phyloP scores from a whole-genome alignment of 805 yeast species.

The Yarrowia deformans region DNA sequence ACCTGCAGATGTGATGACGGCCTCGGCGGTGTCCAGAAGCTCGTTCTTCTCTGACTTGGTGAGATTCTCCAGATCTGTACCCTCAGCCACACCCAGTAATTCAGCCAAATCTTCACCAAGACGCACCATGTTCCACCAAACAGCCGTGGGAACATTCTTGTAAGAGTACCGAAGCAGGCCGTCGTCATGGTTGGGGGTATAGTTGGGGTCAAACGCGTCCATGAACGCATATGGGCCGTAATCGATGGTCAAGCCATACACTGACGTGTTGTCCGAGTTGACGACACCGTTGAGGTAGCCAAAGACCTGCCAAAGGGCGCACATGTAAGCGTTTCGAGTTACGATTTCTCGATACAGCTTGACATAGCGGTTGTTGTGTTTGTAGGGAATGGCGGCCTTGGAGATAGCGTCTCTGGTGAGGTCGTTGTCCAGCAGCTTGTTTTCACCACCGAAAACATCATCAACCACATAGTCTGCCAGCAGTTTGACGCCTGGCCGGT shows the following conservation, averaged over 20 bases:
- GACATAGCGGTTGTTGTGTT: constrained; percentile 66
- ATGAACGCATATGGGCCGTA: constrained; percentile 94
- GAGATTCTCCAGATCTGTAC: constrained; percentile 55
- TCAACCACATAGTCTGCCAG: constrained; percentile 77
- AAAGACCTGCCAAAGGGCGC: constrained; percentile 88
- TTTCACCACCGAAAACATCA: constrained; percentile 60
- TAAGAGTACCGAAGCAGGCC: constrained; percentile 72
- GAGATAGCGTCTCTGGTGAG: constrained; percentile 41
- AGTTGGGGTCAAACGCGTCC: constrained; percentile 82
- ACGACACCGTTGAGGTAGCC: constrained; percentile 94
- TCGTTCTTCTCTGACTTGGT: constrained; percentile 44
- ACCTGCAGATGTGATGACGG: constrained; percentile 67
- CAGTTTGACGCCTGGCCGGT: constrained; percentile 64
- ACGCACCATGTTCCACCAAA: constrained; percentile 92
- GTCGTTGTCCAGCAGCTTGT: constrained; percentile 44
- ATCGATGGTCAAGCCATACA: constrained; percentile 87
- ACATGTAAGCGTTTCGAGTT: constrained; percentile 73
- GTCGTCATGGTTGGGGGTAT: constrained; percentile 92
- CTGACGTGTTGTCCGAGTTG: constrained; percentile 91
- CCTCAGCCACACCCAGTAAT: constrained; percentile 74
- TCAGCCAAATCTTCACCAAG: constrained; percentile 86
- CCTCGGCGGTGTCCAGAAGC: constrained; percentile 64
- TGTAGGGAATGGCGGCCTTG: constrained; percentile 44
- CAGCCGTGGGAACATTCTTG: constrained; percentile 80
- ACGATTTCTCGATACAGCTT: constrained; percentile 74